Percentiles rank a stretch among this genome's conserved stretches.
These are phyloP conservation scores for Oropetium thomaeum DNA, from an alignment of 176 grass and related monocot genomes.

Conservation along the genomic window DNA sequence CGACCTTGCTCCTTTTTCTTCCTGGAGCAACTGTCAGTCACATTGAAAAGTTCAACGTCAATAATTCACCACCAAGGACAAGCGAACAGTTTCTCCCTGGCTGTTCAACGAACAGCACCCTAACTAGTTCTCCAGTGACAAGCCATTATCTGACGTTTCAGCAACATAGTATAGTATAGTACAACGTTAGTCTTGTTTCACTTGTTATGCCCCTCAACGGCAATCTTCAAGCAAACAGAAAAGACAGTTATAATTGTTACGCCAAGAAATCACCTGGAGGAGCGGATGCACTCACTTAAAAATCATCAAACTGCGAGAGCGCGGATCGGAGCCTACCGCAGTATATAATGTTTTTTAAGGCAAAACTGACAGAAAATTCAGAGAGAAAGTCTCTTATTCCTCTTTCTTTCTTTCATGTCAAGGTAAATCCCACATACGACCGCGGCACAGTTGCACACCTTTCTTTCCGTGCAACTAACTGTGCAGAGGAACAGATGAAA, in stretches of 20 bases:
- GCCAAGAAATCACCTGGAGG: neutral
- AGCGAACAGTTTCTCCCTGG: neutral
- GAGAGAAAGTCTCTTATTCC: neutral
- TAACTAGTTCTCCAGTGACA: neutral
- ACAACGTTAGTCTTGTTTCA: neutral
- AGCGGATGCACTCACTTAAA: no score
- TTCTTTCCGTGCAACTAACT: constrained; percentile 4
- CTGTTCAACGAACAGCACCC: neutral
- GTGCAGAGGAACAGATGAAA: constrained; percentile 10
- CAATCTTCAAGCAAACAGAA: neutral
- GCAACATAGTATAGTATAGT: neutral
- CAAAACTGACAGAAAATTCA: neutral
- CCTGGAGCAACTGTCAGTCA: neutral
- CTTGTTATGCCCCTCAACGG: no score
- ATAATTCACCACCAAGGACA: neutral
- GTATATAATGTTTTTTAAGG: no score
- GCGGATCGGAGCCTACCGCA: neutral
- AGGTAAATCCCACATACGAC: neutral
- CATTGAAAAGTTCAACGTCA: neutral
- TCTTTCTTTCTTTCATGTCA: constrained; percentile 18
- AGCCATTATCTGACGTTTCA: neutral
- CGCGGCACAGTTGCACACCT: neutral
- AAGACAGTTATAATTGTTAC: neutral
- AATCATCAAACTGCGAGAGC: neutral
- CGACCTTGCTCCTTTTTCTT: neutral